Evolutionary conservation across 495 filamentous ascomycete genomes (phyloP).

Genomic region (Entonaema liquescens): DNA sequence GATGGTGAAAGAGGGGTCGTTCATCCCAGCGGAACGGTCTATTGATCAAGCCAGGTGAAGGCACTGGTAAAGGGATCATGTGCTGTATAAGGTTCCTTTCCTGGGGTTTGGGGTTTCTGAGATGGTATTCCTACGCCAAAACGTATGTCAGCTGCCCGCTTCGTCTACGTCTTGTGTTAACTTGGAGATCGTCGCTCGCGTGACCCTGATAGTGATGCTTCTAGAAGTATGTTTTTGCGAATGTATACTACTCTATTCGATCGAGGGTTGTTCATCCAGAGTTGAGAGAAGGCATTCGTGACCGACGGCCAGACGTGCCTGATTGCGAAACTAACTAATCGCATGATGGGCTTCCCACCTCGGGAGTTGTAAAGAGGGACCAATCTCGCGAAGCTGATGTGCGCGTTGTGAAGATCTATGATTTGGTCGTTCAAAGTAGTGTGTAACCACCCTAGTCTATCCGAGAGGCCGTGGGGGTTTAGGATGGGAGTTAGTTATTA

Average conservation of each 20-base stretch:
- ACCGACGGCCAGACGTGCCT: constrained; percentile 37
- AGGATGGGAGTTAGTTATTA: constrained; percentile 12
- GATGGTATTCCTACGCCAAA: not conserved
- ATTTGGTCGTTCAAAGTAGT: constrained; percentile 16
- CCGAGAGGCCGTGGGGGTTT: constrained; percentile 39
- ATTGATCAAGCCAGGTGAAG: constrained; percentile 6
- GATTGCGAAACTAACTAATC: constrained; percentile 29
- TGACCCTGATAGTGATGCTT: not conserved
- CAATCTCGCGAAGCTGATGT: constrained; percentile 20
- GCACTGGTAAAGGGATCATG: constrained; percentile 12
- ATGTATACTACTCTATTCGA: not conserved
- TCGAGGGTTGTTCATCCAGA: constrained; percentile 11
- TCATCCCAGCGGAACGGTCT: constrained; percentile 19
- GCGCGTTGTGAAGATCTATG: constrained; percentile 15
- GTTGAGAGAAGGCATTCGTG: constrained; percentile 15
- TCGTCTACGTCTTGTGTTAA: not conserved
- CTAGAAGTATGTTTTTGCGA: not conserved
- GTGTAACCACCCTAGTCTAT: constrained; percentile 33
- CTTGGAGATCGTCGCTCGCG: not conserved
- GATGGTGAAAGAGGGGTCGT: constrained; percentile 34
- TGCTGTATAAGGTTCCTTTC: constrained; percentile 1
- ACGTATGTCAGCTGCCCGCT: not conserved
- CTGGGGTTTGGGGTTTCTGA: not conserved
- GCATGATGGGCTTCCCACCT: constrained; percentile 23
- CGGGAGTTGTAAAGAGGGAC: constrained; percentile 17